These are phyloP conservation scores for Erodium moschatum DNA, from an alignment of 441 rosid genomes.

Conservation along the genomic window DNA sequence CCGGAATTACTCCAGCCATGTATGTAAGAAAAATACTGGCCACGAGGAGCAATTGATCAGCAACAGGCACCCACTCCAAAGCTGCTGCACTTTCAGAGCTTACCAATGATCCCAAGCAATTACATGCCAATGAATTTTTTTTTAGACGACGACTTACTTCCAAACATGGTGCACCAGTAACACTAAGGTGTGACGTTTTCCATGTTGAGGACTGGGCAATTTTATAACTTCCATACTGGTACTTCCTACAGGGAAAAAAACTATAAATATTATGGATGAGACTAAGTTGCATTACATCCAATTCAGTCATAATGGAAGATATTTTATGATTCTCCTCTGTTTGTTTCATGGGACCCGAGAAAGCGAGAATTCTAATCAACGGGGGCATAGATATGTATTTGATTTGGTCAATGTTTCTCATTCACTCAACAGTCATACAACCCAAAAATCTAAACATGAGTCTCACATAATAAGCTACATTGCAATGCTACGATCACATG, in stretches of 20 bases:
- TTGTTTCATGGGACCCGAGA: too few species aligned
- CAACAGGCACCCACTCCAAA: slow-evolving; percentile 45
- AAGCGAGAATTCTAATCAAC: too few species aligned
- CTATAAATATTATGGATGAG: neutral
- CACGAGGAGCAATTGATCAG: slow-evolving; percentile 64
- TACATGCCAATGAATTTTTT: slow-evolving; percentile 28
- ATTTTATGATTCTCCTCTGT: too few species aligned
- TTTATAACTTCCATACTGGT: slow-evolving; percentile 27
- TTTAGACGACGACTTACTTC: slow-evolving; percentile 19
- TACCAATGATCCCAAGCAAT: slow-evolving; percentile 45
- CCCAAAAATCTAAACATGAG: too few species aligned
- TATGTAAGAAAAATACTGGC: slow-evolving; percentile 69
- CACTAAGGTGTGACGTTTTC: slow-evolving; percentile 20
- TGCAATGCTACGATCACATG: neutral
- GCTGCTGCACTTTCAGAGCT: slow-evolving; percentile 41
- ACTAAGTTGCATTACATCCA: neutral
- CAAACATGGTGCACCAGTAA: slow-evolving; percentile 23
- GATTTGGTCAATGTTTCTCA: too few species aligned
- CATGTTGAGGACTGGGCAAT: slow-evolving; percentile 22
- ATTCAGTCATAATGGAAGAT: too few species aligned
- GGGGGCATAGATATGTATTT: too few species aligned
- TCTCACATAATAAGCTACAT: neutral
- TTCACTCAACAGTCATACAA: too few species aligned
- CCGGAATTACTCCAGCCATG: slow-evolving; percentile 73
- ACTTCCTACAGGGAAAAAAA: slow-evolving; percentile 28